phyloP scores from a whole-genome alignment of 495 filamentous ascomycete genomes.

The Aspergillus indologenus region DNA sequence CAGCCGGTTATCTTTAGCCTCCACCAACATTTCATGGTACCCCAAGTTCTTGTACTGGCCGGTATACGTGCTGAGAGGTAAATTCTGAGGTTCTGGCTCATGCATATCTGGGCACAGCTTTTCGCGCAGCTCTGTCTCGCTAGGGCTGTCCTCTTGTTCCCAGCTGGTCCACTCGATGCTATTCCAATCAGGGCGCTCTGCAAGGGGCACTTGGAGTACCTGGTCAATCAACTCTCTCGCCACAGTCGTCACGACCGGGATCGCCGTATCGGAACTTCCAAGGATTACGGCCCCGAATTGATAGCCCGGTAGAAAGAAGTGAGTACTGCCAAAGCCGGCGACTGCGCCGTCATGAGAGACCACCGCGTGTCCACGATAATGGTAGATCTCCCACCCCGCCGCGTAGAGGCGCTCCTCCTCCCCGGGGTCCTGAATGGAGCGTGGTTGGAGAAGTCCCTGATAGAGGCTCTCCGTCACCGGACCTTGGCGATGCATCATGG shows the following conservation, averaged over 20 bases:
- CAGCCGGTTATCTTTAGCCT: conserved; percentile 25
- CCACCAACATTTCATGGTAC: conserved; percentile 14
- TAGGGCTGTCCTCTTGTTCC: too few species aligned
- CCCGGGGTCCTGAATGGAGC: neutral
- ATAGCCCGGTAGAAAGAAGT: conserved; percentile 20
- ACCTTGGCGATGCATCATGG: conserved; percentile 19
- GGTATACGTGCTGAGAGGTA: neutral
- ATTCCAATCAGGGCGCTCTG: neutral
- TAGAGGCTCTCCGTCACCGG: conserved; percentile 12
- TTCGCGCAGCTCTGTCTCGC: neutral
- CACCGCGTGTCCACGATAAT: conserved; percentile 20
- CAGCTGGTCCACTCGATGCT: neutral
- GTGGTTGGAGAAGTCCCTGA: neutral
- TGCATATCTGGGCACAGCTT: neutral
- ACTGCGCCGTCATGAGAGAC: conserved; percentile 18
- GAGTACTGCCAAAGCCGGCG: conserved; percentile 16
- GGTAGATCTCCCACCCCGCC: conserved; percentile 21
- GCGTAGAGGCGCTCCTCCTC: conserved; percentile 11
- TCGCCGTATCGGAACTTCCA: neutral
- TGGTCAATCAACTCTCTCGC: neutral
- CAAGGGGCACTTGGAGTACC: neutral
- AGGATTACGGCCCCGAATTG: conserved; percentile 7
- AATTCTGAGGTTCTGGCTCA: neutral
- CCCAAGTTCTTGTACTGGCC: neutral
- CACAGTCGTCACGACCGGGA: neutral